A percentile compares a stretch with the other conserved stretches of the same genome.
Evolutionary conservation across 2,329 filamentous ascomycete species (phyloP).

Genomic region (Alternaria sp.): DNA sequence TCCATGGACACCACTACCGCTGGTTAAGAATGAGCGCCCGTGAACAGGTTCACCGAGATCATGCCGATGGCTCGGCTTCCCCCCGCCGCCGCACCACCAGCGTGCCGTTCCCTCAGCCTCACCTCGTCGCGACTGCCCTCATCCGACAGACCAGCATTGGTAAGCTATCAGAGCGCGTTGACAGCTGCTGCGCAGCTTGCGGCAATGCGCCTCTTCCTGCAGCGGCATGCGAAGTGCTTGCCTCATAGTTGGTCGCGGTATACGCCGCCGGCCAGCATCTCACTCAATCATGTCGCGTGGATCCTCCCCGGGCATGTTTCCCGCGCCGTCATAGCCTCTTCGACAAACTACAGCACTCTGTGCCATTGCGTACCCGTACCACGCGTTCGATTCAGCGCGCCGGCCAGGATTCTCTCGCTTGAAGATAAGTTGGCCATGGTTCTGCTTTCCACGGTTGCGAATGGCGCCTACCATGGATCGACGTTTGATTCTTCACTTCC

Average conservation of each 20-base stretch:
- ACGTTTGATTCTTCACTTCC: neutral
- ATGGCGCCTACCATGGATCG: neutral
- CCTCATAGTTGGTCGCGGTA: neutral
- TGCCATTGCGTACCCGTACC: conserved; percentile 3
- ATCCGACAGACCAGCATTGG: neutral
- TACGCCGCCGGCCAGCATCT: neutral
- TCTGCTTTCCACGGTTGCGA: neutral
- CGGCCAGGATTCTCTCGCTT: neutral
- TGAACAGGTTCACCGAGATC: neutral
- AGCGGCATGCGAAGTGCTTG: neutral
- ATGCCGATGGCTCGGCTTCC: neutral
- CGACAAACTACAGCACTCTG: neutral
- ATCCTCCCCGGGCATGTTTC: conserved; percentile 1
- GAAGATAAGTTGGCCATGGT: neutral
- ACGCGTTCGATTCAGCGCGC: neutral
- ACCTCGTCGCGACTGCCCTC: neutral
- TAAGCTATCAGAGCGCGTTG: neutral
- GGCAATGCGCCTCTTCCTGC: neutral
- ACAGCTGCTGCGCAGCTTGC: neutral
- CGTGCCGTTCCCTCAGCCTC: neutral
- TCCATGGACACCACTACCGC: neutral
- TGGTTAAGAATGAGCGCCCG: neutral
- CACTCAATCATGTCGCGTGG: neutral
- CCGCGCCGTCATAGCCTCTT: conserved; percentile 1
- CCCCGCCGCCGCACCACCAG: neutral